phyloP scores from a whole-genome alignment of 1,284 basidiomycete genomes.

The Ganoderma multipileum region DNA sequence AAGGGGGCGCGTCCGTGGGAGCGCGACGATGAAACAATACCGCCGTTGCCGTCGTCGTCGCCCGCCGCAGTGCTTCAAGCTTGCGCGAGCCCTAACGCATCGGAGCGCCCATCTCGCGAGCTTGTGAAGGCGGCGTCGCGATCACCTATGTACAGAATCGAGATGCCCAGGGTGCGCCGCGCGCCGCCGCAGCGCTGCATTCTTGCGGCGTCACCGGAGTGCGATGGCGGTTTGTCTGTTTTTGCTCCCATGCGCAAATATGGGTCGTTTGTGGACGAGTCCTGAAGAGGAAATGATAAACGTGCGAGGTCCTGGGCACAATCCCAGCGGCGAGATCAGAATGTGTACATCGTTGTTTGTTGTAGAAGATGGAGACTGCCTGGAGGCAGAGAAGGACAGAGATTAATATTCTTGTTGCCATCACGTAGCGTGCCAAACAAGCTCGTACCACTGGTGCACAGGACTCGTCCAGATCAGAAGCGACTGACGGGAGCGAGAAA shows the following conservation, averaged over 20 bases:
- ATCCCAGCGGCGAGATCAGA: neutral
- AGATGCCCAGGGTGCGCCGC: neutral
- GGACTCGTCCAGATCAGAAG: too few species aligned
- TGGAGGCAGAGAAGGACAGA: neutral
- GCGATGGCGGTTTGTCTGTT: neutral
- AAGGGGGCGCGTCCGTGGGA: conserved; percentile 3
- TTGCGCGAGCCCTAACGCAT: neutral
- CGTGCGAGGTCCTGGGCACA: neutral
- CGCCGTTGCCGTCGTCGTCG: neutral
- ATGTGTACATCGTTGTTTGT: neutral
- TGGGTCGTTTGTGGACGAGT: neutral
- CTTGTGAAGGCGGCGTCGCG: too few species aligned
- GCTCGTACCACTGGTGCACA: neutral
- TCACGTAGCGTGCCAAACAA: neutral
- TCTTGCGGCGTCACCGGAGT: conserved; percentile 9
- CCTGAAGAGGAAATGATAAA: neutral
- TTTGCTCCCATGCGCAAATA: neutral
- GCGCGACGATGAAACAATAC: neutral
- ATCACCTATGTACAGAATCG: neutral
- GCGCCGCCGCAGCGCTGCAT: conserved; percentile 1
- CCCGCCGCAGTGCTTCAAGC: neutral
- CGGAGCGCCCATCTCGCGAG: conserved; percentile 6
- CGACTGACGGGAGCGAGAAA: neutral
- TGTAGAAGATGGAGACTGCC: neutral
- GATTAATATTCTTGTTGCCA: neutral